Evolutionary conservation across 768 basidiomycete species (phyloP), one percentile per base, ranked within the genome.

Genomic region (Gloeophyllum trabeum): DNA sequence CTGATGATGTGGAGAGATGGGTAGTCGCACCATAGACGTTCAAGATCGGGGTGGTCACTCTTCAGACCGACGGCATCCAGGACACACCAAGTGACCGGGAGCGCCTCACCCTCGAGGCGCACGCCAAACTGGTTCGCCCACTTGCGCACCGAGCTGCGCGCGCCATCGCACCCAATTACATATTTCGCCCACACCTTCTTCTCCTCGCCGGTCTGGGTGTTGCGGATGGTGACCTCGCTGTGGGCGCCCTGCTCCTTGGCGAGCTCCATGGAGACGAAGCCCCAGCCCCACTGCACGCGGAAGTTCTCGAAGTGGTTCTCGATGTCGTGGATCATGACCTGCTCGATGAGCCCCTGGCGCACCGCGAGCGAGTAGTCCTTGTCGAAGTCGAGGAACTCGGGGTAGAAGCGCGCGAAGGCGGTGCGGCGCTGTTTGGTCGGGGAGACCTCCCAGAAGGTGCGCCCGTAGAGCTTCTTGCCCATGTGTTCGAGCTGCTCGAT

Each of bases 1-100:
- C 5, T 20, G 19, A 14, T 3, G 18, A 40, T 6, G 24, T 7
- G n/a, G 19, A 28, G 35, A 14, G 16, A 13, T 24, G 28, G 10
- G 10, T 10, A 32, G 28, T 32, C 43, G 26, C 24, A 44, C 43
- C 20, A 44, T 12, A 44, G 28, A 3, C 43, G 43, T 24, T 44
- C 43, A n/a, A 44, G 35, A n/a, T 44, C 43, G 7, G 43, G 43
- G 25, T 37, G 37, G 43, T 44, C 43, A 21, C 43, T 44, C 10
- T 44, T 40, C 38, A 44, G 39, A 10, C 43, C 43, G 4, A 44
- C 43, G 10, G 43, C 43, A 18, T 44, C 43, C 37, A 44, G 28
- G 16, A 44, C 43, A 23, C 43, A 44, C 43, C 43, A 44, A 30
- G 43, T 44, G 19, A 44, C 37, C 4, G 36, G 43, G 14, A 44